Evolutionary conservation across 163 green algal genomes (phyloP), one percentile per base, ranked within the genome.

Genomic region (Volvox carteri): DNA sequence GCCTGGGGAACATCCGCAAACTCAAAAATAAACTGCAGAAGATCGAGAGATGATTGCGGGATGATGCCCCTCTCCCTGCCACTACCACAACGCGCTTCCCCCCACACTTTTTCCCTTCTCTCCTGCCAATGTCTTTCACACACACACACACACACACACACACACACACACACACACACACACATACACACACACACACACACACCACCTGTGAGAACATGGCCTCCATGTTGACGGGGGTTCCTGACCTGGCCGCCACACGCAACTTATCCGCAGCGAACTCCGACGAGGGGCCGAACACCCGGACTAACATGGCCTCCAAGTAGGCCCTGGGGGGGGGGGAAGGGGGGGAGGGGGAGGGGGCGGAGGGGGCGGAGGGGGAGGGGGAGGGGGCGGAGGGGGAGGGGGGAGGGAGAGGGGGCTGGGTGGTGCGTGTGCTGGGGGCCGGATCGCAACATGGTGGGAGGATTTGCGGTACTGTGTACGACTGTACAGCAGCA

Each of bases 171-270:
- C 60, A 72, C 12, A 72, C 60, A 37, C 60, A 37, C 28, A 72
- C 2, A 72, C 68, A 28, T n/a, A n/a, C n/a, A n/a, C n/a, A n/a
- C n/a, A n/a, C n/a, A n/a, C n/a, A n/a, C n/a, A 14, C 14, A 58
- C 14, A 58, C 68, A 28, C 25, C n/a, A 87, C 83, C 83, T 88
- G 83, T 35, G 79, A 96, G 94, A 99, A 99, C 72, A 91, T 94
- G 0, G 94, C 96, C 93, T 99, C 98, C 95, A 99, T 97, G 94
- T 99, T 97, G 19, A 99, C 93, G 1, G 93, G 35, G n/a, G 91
- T 80, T 9, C 93, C 93, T 5, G 77, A 67, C 30, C 50, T 84
- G 1, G 92, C 92, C 19, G 91, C 91, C 46, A 65, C 78, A 54
- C 92, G 52, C 54, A 98, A 93, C 91, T 98, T 98, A 25, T 92